A percentile compares a stretch with the other conserved stretches of the same genome.
These are phyloP conservation scores for Leccinum longicurvipes DNA, from an alignment of 768 basidiomycete species.

Conservation along the genomic window DNA sequence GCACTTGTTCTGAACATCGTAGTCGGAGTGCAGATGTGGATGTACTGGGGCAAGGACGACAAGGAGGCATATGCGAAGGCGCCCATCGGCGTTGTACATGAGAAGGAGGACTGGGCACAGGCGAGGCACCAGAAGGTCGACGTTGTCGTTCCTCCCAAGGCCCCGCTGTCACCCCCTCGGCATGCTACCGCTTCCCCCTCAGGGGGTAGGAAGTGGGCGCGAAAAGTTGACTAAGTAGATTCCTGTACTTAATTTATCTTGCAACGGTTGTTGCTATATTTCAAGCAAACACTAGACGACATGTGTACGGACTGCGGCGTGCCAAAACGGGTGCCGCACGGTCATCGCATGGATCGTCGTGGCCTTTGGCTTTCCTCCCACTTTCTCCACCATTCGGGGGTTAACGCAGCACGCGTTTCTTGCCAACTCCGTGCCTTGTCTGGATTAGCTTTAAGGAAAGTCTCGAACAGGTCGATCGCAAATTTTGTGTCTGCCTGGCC, in stretches of 20 bases:
- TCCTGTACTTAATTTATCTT: constrained; percentile 12
- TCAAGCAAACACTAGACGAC: constrained; percentile 1
- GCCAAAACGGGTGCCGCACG: background rate
- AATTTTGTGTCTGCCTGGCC: constrained; percentile 13
- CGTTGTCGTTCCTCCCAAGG: constrained; percentile 41
- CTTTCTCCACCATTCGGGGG: constrained; percentile 31
- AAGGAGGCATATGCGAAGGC: constrained; percentile 26
- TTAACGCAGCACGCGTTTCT: constrained; percentile 19
- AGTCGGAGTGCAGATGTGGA: constrained; percentile 81
- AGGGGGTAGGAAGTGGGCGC: constrained; percentile 60
- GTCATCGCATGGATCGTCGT: constrained; percentile 4
- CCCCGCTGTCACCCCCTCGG: constrained; percentile 43
- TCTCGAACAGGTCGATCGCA: constrained; percentile 19
- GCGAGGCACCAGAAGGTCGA: constrained; percentile 35
- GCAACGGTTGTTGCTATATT: constrained; percentile 17
- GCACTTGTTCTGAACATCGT: constrained; percentile 80
- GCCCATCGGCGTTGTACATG: constrained; percentile 19
- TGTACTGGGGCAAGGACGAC: constrained; percentile 70
- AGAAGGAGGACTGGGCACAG: constrained; percentile 29
- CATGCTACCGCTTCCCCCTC: constrained; percentile 42
- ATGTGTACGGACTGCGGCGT: background rate
- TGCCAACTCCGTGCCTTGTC: constrained; percentile 21
- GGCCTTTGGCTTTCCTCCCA: constrained; percentile 25
- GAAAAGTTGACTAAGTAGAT: constrained; percentile 62
- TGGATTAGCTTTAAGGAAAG: constrained; percentile 23